Evolutionary conservation across 73 alveolate species (phyloP).

Genomic region (Symbiodinium natans): DNA sequence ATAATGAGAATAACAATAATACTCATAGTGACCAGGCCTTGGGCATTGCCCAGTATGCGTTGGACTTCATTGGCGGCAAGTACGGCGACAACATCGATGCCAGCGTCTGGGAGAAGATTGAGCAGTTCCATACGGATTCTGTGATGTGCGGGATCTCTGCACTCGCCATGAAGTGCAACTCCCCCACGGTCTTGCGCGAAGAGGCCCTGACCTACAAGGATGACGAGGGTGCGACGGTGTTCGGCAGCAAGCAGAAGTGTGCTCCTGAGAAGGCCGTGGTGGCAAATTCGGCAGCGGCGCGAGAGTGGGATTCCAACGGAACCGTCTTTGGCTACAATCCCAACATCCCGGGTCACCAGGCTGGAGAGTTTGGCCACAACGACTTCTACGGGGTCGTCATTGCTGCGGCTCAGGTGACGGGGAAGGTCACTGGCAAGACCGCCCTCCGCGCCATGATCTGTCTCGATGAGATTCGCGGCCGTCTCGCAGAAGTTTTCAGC

Average conservation of each 20-base stretch:
- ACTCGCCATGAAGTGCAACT: slow-evolving; percentile 95
- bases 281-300: slow-evolving; percentile 96
- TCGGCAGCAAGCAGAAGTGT: slow-evolving; percentile 68
- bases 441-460: slow-evolving; percentile 44
- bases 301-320: slow-evolving; percentile 99
- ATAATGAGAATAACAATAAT: no score
- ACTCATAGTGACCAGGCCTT: no score
- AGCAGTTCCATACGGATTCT: slow-evolving; percentile 96
- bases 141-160: slow-evolving; percentile 96
- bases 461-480: slow-evolving; percentile 98
- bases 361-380: slow-evolving; percentile 98
- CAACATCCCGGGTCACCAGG: slow-evolving; percentile 76
- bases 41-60: no score
- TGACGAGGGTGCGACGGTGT: slow-evolving; percentile 12
- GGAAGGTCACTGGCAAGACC: not conserved
- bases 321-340: slow-evolving; percentile 98
- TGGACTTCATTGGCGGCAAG: not conserved
- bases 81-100: not conserved
- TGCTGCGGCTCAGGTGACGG: slow-evolving; percentile 96
- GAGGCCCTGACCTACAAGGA: slow-evolving; percentile 93
- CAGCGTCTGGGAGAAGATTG: slow-evolving; percentile 94
- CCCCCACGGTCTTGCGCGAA: slow-evolving; percentile 95
- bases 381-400: slow-evolving; percentile 98
- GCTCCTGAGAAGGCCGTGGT: slow-evolving; percentile 94
- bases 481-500: slow-evolving; percentile 96